Evolutionary conservation across 768 basidiomycete species (phyloP).

Genomic region (Tylopilus vinaceipallidus): DNA sequence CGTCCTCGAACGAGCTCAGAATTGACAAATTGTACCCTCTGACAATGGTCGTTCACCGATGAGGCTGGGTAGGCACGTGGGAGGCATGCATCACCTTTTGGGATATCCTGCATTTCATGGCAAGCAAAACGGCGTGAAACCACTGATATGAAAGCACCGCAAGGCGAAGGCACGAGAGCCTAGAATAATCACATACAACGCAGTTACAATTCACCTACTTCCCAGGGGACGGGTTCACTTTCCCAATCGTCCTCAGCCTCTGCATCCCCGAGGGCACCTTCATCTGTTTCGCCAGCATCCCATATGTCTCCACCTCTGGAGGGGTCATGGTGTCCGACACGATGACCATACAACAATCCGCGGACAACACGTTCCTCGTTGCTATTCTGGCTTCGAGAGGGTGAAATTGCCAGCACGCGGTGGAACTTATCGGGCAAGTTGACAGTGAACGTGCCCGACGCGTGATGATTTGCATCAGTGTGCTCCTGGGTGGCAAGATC

Average conservation of each 20-base stretch:
- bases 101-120: constrained; percentile 22
- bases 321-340: constrained; percentile 57
- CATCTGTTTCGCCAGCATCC: constrained; percentile 66
- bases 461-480: constrained; percentile 33
- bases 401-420: constrained; percentile 60
- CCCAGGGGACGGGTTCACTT: constrained; percentile 81
- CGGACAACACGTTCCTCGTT: constrained; percentile 55
- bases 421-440: constrained; percentile 66
- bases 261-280: constrained; percentile 37
- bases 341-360: constrained; percentile 56
- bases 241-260: constrained; percentile 71
- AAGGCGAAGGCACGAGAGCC: constrained; percentile 25
- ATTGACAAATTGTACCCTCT: constrained; percentile 1
- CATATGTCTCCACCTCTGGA: constrained; percentile 70
- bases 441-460: constrained; percentile 44
- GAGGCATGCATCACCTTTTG: constrained; percentile 18
- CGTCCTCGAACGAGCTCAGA: constrained; percentile 9
- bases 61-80: constrained; percentile 23
- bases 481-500: constrained; percentile 12
- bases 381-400: constrained; percentile 40
- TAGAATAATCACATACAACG: constrained; percentile 31
- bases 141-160: constrained; percentile 34
- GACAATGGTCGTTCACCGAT: neutral
- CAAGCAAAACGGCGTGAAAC: constrained; percentile 24
- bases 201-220: constrained; percentile 65